Evolutionary conservation across 805 yeast genomes (phyloP), one percentile per base, ranked within the genome.

Genomic region (Ogataea dorogensis): DNA sequence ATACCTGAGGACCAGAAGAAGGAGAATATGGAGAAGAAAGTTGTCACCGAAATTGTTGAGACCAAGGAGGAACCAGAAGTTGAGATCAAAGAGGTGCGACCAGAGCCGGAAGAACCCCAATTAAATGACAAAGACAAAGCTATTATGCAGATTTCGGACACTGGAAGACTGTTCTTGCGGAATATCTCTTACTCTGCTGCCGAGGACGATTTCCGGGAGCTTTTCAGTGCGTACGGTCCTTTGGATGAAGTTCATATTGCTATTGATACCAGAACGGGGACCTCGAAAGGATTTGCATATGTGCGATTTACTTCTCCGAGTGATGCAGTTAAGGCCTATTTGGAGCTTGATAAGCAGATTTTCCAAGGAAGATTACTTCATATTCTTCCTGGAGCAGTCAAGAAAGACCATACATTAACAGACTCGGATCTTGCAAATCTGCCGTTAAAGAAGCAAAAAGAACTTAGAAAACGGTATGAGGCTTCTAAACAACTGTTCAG

Each of bases 341-440:
- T 71, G 22, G 74, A 70, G 10, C 67, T 89, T 33, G 98, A 93
- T 60, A 88, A 86, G 53, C 83, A 84, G 53, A 82, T 86, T 56
- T 91, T 86, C 68, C 98, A 93, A 64, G 98, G 98, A 33, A 77
- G 98, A 50, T 70, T 93, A 33, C 63, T 93, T 33, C 98, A 93
- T 61, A 82, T 93, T 42, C 64, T 93, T 36, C 89, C 96, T 11
- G 97, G 83, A 2, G 81, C 86, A 32, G 77, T 74, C 31, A 87
- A 87, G 61, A 85, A 88, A 44, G 81, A 79, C 33, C 95, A 87
- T 55, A 72, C 78, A 38, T 64, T 93, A 28, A 96, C 88, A 58
- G 98, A 93, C 56, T 87, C 86, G 61, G 98, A 88, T 44, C 61
- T 93, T 42, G 82, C 86, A 49, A 88, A 91, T 58, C 67, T 93